Percentiles rank a stretch among this genome's conserved stretches.
These are phyloP conservation scores for Talaromyces atroroseus DNA, from an alignment of 2,329 filamentous ascomycete genomes.

Conservation along the genomic window DNA sequence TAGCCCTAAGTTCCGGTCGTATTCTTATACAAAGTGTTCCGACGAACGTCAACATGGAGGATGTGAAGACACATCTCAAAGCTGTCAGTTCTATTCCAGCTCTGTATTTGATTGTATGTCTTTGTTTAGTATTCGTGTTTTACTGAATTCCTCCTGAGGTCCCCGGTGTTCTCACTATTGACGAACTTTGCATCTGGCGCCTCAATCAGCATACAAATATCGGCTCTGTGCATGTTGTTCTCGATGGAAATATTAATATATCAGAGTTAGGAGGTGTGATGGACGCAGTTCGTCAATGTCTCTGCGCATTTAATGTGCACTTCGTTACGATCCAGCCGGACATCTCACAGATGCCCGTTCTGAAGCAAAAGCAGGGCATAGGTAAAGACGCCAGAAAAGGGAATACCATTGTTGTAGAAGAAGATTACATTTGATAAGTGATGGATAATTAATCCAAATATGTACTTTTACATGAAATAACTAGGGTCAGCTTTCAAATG, in stretches of 20 bases:
- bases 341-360: conserved; percentile 22
- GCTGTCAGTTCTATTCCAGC: conserved; percentile 42
- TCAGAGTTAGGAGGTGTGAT: conserved; percentile 56
- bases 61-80: conserved; percentile 65
- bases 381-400: neutral
- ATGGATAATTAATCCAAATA: neutral
- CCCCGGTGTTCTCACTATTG: conserved; percentile 59
- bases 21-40: conserved; percentile 67
- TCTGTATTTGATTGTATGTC: too few relatives aligned
- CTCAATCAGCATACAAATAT: conserved; percentile 65
- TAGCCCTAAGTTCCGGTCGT: conserved; percentile 41
- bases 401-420: neutral
- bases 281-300: conserved; percentile 59
- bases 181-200: conserved; percentile 70
- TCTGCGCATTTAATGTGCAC: conserved; percentile 69
- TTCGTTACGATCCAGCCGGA: conserved; percentile 68
- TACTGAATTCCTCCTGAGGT: too few relatives aligned
- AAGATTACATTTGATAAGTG: neutral
- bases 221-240: conserved; percentile 61
- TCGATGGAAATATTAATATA: conserved; percentile 51
- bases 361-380: neutral
- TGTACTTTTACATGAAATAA: neutral
- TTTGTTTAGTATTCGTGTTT: too few relatives aligned
- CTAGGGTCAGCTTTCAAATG: neutral
- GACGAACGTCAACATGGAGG: conserved; percentile 51